Evolutionary conservation across 805 yeast species (phyloP), one percentile per base, ranked within the genome.

Genomic region (Wickerhamomyces bisporus): DNA sequence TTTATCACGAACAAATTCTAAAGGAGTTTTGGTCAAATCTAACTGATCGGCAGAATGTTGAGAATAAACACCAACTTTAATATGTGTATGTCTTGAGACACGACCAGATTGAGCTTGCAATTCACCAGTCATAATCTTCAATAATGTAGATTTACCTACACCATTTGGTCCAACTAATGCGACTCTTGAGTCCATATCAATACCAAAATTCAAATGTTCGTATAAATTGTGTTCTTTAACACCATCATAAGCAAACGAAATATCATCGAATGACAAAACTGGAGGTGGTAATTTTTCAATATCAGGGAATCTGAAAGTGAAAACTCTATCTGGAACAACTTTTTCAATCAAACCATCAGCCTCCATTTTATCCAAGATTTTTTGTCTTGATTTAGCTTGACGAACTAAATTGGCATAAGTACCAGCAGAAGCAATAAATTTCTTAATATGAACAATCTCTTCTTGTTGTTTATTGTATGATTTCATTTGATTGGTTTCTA

Each of bases 381-480:
- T 93, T 77, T 93, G 98, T 72, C 98, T 86, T 25, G 98, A 93
- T 70, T 93, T 93, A 49, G 98, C 98, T 71, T 93, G 98, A 66
- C 86, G 87, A 42, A 93, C 98, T 73, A 93, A 75, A 71, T 93
- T 93, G 45, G 98, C 98, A 70, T 93, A 93, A 39, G 98, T 93
- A 89, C 98, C 98, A 41, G 98, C 98, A 53, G 96, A 85, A 27
- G 98, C 98, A 70, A 93, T 93, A 65, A 93, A 93, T 72, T 93
- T 93, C 77, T 93, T 93, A 68, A 93, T 94, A 69, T 93, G 98
- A 27, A 80, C 87, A 58, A 93, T 93, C 76, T 93, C 98, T 68
- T 93, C 98, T 75, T 93, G 98, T 74, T 93, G 98, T 68, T 93
- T 93, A 59, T 68, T 66, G 72, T 93, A 93, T 66, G 87, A 95